phyloP scores from a whole-genome alignment of 345 rosid genomes.

The Brassica cretica region DNA sequence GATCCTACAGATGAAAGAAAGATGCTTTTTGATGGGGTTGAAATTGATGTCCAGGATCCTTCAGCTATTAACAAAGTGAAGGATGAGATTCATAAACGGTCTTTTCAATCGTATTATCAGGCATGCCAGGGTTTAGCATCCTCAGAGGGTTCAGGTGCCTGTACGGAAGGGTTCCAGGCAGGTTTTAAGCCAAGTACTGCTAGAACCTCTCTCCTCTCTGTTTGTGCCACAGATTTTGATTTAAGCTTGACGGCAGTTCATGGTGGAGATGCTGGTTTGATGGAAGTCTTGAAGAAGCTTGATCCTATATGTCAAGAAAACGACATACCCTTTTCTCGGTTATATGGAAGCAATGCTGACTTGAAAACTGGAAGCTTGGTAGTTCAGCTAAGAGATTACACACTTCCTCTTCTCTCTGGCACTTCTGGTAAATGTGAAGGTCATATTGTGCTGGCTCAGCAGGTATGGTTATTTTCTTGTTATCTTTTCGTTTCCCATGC shows the following conservation, averaged over 20 bases:
- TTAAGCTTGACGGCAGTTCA: constrained; percentile 69
- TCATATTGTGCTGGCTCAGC: constrained; percentile 84
- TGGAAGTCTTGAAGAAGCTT: constrained; percentile 73
- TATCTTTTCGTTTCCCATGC: constrained; percentile 14
- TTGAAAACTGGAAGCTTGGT: constrained; percentile 61
- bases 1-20: constrained; percentile 55
- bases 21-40: constrained; percentile 56
- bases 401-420: constrained; percentile 82
- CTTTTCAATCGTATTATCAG: constrained; percentile 78
- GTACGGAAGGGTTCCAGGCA: constrained; percentile 77
- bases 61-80: constrained; percentile 53
- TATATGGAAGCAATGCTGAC: constrained; percentile 76
- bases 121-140: constrained; percentile 76
- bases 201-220: constrained; percentile 75
- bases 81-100: constrained; percentile 69
- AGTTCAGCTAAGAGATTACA: constrained; percentile 76
- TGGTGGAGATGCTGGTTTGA: constrained; percentile 90
- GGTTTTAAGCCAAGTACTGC: constrained; percentile 79
- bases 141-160: constrained; percentile 87
- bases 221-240: constrained; percentile 86
- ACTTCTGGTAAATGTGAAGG: constrained; percentile 88
- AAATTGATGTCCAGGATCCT: constrained; percentile 66
- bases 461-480: constrained; percentile 52
- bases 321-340: constrained; percentile 86
- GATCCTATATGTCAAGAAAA: constrained; percentile 75